Base-by-base conservation (phyloP, 2,329 filamentous ascomycete genomes). In the Talaromyces sp. region DNA sequence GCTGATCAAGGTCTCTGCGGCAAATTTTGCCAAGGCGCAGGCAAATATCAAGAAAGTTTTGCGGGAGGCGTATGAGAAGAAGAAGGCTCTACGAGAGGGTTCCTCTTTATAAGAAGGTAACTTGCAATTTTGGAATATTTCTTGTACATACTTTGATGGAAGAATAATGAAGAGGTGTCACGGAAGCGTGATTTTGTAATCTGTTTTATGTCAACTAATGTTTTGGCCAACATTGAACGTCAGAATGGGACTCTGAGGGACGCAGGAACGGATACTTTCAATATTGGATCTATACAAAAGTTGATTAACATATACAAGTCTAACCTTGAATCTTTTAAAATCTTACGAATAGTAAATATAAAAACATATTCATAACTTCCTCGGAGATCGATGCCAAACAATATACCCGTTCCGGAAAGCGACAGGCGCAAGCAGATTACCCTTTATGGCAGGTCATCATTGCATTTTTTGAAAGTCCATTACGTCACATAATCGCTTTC, bases 21-120 rank as follows among this genome's bases (percentile, higher is more conserved):
- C 52, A 21, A 62, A 58, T 43, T 58, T 58, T 31, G 32, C 32
- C 6, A 53, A 43, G n/a, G 60, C 52, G 7, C 52, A 62, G 32
- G 14, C 26, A 5, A 58, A 31, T 26, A 59, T 62, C 14, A 58
- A 49, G 24, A 35, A 53, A 8, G 60, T 62, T 17, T 19, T 62
- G 31, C 24, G 51, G 8, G 56, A 58, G 46, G 29, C 32, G 10
- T 59, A 58, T 46, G 52, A 56, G 13, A 58, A 56, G 43, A 62
- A 53, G 49, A 62, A 62, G 8, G 31, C 60, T 54, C n/a, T 41
- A 26, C 50, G 59, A 31, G 59, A 61, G 10, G 31, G 8, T 5
- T 46, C 21, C 43, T 6, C 35, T 38, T 38, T 38, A 38, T 8
- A 1, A n/a, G n/a, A 3, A n/a, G 35, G n/a, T 38, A 8, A 38